Evolutionary conservation across 2,329 filamentous ascomycete genomes (phyloP), one percentile per base, ranked within the genome.

Genomic region (Capronia epimyces): DNA sequence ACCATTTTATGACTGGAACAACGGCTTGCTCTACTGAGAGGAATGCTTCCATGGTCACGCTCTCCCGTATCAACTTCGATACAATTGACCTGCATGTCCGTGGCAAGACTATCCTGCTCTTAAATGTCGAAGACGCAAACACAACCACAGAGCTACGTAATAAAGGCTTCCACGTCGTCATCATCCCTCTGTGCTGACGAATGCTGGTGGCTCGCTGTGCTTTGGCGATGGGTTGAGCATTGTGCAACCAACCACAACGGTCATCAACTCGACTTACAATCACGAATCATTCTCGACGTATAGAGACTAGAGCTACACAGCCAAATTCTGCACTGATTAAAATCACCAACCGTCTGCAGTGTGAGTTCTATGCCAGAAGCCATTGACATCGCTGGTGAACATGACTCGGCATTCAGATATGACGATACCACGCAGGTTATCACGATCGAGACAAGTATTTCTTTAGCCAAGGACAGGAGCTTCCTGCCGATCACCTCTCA

Each of bases 151-250:
- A 73, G 21, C 66, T 82, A 36, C 73, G 78, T 37, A 74, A 79
- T 58, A 73, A 85, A 60, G 74, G 82, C 58, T 91, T 91, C 69
- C 77, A 83, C 64, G 70, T 94, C 44, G 62, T 91, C 29, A 75
- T 94, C 39, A 83, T 87, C 0, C 0, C 76, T 86, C 0, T 80
- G 77, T 4, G 62, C 65, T 1, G 71, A 84, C 45, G 85, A 78
- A 70, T 5, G 88, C 88, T 0, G 66, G 64, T 1, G 88, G 88
- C 0, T 72, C 75, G 45, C 71, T 93, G 50, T 93, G 90, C 65
- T 69, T 93, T 3, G 88, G 93, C 59, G 87, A 94, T 54, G 88
- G 88, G 7, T 81, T 82, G 52, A 82, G 77, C 21, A 60, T 90
- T 43, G 70, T 78, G 52, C 86, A 86, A 66, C 55, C 68, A 2